Base-by-base conservation (phyloP, 202 grass and related monocot genomes). In the Setaria italica region DNA sequence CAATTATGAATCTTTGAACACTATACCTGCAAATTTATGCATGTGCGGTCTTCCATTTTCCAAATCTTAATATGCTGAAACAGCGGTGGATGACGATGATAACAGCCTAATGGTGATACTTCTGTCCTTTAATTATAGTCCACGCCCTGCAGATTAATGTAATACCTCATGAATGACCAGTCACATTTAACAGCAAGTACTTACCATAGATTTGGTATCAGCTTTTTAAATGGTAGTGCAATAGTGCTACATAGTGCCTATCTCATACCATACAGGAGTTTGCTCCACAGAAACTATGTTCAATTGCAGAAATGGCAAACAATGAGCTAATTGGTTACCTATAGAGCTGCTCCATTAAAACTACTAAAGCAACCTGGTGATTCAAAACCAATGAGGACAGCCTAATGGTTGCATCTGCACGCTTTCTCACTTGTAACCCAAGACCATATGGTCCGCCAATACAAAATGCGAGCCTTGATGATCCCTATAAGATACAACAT, bases 351-450 rank as follows among this genome's bases (percentile, higher is more conserved):
- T 96, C 96, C 88, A 99, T 84, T 71, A 99, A 76, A 82, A 99
- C 91, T 80, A 99, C 83, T 70, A 99, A 88, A 53, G 96, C 96
- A 53, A 99, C 69, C 67, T 96, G 93, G 60, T 99, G 93, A 77
- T 99, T 99, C 82, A 99, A 92, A 76, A 96, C 96, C 84, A 99
- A 49, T 5, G 96, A 99, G 9, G 96, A 99, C 59, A 99, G 69
- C 70, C 77, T 92, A 84, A 95, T 84, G 43, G 90, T 86, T 76
- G 83, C 81, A 86, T 95, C 86, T 62, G 91, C 96, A 58, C 90
- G 90, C n/a, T 91, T 69, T 59, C 88, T 79, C 76, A 94, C 74
- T 17, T 82, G 90, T 45, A 65, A 15, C 7, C 96, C 96, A 54
- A 95, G 90, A 82, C 93, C 93, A 81, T 99, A 96, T 80, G 96